Evolutionary conservation across 148 eudicot species (phyloP), one percentile per base, ranked within the genome.

Genomic region (Rhododendron williamsianum): DNA sequence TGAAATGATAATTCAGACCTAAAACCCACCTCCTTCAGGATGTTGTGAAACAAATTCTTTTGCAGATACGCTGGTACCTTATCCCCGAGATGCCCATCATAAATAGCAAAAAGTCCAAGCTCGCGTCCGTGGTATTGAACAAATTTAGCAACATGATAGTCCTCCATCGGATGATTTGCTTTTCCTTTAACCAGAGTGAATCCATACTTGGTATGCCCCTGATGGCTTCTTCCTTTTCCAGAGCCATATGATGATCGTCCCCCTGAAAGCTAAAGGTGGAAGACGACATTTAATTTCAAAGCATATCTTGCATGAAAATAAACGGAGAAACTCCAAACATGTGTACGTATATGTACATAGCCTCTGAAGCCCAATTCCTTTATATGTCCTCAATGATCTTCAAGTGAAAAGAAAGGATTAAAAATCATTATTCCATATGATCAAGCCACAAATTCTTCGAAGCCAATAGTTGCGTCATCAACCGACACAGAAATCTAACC

Each of bases 121-220:
- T 93, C 95, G n/a, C 87, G 93, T 69, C 91, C 93, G 21, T 84
- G 83, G 60, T 65, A 33, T 56, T 84, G 89, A 73, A 87, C 79
- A 90, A 93, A 93, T 82, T 94, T 93, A 74, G 97, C 95, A 65
- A 94, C 94, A 88, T 93, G 94, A 88, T 82, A 94, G 87, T 94
- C 97, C 86, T 94, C 96, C 94, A 93, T 93, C 23, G 95, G 95
- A 86, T 93, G 95, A 81, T 91, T 92, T 74, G 95, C 92, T 85
- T 93, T 93, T 69, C 95, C 95, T 83, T 93, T 93, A 41, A 91
- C 92, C 82, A 92, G 88, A 88, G 82, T 87, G 89, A 87, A 93
- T 46, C 95, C 95, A 89, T 91, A 92, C 82, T 91, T 92, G 45
- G 89, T 76, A 80, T 90, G 71, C 84, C 89, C 88, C 73, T 90